A percentile compares a stretch with the other conserved stretches of the same genome.
phyloP scores from a whole-genome alignment of 306 rosid genomes.

The Casuarina cunninghamiana region DNA sequence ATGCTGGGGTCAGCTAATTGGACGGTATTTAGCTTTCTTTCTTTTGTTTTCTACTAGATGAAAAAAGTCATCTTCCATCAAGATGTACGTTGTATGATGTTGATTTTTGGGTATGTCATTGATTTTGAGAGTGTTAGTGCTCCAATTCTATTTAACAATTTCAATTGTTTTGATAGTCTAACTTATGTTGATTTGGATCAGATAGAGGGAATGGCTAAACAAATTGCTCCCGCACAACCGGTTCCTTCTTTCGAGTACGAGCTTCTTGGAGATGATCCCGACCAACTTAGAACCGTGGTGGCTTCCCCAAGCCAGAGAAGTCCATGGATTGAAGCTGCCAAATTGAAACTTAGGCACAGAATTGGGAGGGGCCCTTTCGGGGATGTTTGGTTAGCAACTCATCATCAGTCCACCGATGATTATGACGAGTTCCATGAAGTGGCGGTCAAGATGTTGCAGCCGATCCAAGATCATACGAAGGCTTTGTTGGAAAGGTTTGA shows the following conservation, averaged over 20 bases:
- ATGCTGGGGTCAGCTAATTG: conserved; percentile 12
- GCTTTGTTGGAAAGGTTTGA: conserved; percentile 56
- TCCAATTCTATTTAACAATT: background rate
- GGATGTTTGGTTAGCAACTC: conserved; percentile 95
- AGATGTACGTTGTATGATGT: background rate
- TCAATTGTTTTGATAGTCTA: background rate
- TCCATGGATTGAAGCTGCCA: conserved; percentile 79
- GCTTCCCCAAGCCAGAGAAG: conserved; percentile 39
- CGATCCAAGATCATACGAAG: conserved; percentile 60
- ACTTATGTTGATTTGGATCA: conserved; percentile 19
- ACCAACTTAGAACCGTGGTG: conserved; percentile 45
- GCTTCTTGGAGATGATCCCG: conserved; percentile 60
- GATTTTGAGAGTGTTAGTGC: background rate
- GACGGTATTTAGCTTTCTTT: background rate
- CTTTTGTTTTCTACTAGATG: conserved; percentile 1
- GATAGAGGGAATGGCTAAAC: conserved; percentile 65
- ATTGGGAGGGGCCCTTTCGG: conserved; percentile 88
- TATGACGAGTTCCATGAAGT: conserved; percentile 83
- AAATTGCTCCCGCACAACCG: conserved; percentile 42
- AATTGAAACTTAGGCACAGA: conserved; percentile 83
- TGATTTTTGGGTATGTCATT: background rate
- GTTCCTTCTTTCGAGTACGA: conserved; percentile 64
- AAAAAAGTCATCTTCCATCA: conserved; percentile 14
- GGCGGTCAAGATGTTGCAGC: conserved; percentile 78
- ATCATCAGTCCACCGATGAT: conserved; percentile 77